Conservation (phyloP, 2,329 filamentous ascomycete genomes). For the Tolypocladium inflatum region DNA sequence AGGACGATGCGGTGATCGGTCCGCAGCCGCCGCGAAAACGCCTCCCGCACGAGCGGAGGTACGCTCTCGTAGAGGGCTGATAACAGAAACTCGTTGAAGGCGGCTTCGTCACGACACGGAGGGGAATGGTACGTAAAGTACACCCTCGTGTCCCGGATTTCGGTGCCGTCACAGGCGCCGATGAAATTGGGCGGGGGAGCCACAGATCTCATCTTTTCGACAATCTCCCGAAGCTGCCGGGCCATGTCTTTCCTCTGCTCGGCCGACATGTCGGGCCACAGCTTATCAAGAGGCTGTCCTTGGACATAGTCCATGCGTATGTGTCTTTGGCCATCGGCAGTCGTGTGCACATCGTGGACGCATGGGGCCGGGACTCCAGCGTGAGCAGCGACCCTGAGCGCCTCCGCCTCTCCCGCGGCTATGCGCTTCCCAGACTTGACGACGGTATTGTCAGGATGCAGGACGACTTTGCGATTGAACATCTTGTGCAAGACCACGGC, state of each 20-base stretch:
- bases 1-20: constrained; percentile 27
- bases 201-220: constrained; percentile 14
- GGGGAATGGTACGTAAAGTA: constrained; percentile 11
- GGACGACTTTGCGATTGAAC: constrained; percentile 11
- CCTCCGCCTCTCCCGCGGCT: constrained; percentile 14
- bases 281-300: constrained; percentile 14
- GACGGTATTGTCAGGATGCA: constrained; percentile 12
- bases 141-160: constrained; percentile 15
- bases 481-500: constrained; percentile 10
- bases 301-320: constrained; percentile 16
- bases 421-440: constrained; percentile 16
- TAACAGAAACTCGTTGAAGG: constrained; percentile 16
- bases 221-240: constrained; percentile 14
- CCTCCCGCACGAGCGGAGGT: constrained; percentile 9
- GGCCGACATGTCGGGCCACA: constrained; percentile 13
- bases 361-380: constrained; percentile 13
- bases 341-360: constrained; percentile 7
- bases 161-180: constrained; percentile 14
- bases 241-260: constrained; percentile 11
- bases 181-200: constrained; percentile 11
- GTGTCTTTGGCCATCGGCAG: constrained; percentile 8
- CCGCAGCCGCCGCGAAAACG: constrained; percentile 13
- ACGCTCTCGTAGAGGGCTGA: constrained; percentile 5
- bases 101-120: constrained; percentile 11
- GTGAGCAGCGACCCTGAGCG: constrained; percentile 9